Conservation (phyloP, 495 filamentous ascomycete genomes). For the Xylaria longipes region DNA sequence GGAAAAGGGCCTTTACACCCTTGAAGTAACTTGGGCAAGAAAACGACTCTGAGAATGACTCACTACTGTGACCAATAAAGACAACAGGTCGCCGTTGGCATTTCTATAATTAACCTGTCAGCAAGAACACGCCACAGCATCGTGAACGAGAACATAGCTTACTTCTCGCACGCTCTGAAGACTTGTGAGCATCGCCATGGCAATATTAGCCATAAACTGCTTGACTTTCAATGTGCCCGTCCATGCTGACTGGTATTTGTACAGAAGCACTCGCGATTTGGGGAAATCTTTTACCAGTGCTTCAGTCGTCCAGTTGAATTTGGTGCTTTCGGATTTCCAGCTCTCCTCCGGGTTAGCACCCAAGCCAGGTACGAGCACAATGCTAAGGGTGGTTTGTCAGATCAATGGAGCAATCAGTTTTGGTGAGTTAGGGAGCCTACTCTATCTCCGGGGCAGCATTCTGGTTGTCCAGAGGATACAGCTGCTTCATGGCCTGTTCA, state of each 20-base stretch:
- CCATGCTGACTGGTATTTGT: constrained; percentile 45
- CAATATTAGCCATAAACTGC: constrained; percentile 43
- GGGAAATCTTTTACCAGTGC: constrained; percentile 41
- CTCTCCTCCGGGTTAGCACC: constrained; percentile 67
- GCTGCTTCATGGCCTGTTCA: constrained; percentile 40
- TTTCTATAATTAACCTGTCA: constrained; percentile 33
- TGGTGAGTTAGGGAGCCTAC: constrained; percentile 24
- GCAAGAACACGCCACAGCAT: neutral
- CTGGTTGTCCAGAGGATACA: constrained; percentile 39
- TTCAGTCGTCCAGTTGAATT: constrained; percentile 63
- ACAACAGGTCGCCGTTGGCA: constrained; percentile 65
- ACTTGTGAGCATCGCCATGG: constrained; percentile 38
- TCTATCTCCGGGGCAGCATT: constrained; percentile 38
- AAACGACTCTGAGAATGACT: neutral
- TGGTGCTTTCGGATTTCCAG: constrained; percentile 61
- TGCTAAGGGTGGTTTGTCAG: constrained; percentile 35
- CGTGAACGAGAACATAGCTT: constrained; percentile 3
- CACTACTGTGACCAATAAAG: constrained; percentile 67
- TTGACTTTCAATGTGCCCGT: constrained; percentile 41
- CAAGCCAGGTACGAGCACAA: constrained; percentile 69
- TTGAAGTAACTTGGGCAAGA: neutral
- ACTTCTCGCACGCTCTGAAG: constrained; percentile 39
- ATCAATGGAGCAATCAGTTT: neutral
- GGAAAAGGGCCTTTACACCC: neutral
- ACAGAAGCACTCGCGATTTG: constrained; percentile 39